Base-by-base conservation (phyloP, 176 grass and related monocot genomes). In the Triticum monococcum region DNA sequence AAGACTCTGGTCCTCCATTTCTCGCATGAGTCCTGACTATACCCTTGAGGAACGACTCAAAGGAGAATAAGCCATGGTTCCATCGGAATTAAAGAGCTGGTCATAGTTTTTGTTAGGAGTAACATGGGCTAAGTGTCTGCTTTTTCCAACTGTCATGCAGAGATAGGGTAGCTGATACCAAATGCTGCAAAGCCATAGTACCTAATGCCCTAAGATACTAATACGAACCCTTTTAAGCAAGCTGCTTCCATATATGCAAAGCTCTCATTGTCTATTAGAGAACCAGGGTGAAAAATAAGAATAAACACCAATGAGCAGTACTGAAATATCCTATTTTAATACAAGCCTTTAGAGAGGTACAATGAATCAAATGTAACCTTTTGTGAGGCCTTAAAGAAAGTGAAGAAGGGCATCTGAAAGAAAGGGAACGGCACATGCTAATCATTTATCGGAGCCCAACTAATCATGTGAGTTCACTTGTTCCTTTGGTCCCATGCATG, bases 381-480 rank as follows among this genome's bases (percentile, higher is more conserved):
- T 91, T 81, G 20, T 77, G 36, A 81, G 69, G 77, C 25, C n/a
- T 76, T 67, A 89, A 88, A 65, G 76, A 84, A 87, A 92, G 78
- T 54, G 80, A 32, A 24, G 75, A 88, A 81, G 79, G 72, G 86
- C 79, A 92, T 94, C 87, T 78, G 77, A 93, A 86, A 83, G 75
- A 81, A 88, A 92, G 87, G 76, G 81, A 87, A 79, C 25, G 94
- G 81, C 88, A 98, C 94, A 96, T 96, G 94, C 92, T 90, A 89
- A 92, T 92, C 92, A 98, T 96, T 91, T 92, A 85, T 74, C 79
- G 52, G 85, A 93, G 68, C 64, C 84, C 91, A 93, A 91, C 85
- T 95, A 94, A 94, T 94, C 96, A 98, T 94, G 90, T 98, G 91
- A 89, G 79, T 75, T 76, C 90, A 97, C 90, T 92, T 94, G 85